Evolutionary conservation across 768 basidiomycete genomes (phyloP).

Genomic region (Fistulinella prunicolor): DNA sequence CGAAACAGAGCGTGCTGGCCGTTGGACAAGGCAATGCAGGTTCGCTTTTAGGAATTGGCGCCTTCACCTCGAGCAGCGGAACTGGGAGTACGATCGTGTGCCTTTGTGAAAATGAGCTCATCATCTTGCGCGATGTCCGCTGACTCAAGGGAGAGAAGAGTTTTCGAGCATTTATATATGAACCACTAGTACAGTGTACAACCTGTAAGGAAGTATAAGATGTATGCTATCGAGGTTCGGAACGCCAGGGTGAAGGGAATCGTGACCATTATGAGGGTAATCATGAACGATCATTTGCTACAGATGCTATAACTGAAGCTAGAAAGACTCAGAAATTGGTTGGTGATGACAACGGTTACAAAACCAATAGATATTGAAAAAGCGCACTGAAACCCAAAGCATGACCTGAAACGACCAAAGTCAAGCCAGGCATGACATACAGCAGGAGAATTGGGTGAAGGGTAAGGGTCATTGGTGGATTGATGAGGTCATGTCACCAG

Average conservation of each 20-base stretch:
- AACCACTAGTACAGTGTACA: conserved; percentile 33
- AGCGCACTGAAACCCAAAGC: conserved; percentile 22
- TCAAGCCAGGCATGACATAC: conserved; percentile 7
- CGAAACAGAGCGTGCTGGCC: conserved; percentile 79
- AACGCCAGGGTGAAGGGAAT: conserved; percentile 27
- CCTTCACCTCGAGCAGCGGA: conserved; percentile 35
- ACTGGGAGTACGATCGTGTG: conserved; percentile 51
- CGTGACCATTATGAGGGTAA: conserved; percentile 33
- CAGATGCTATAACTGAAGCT: conserved; percentile 30
- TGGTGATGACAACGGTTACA: conserved; percentile 29
- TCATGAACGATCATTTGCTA: conserved; percentile 35
- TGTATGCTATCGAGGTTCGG: conserved; percentile 34
- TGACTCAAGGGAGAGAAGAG: conserved; percentile 12
- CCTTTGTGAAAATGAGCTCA: conserved; percentile 73
- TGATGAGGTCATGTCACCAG: conserved; percentile 33
- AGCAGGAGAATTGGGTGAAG: conserved; percentile 8
- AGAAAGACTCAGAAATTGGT: conserved; percentile 18
- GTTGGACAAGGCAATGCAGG: conserved; percentile 70
- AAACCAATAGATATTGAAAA: conserved; percentile 33
- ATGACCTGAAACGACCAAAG: conserved; percentile 12
- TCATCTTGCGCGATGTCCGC: conserved; percentile 48
- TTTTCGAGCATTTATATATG: conserved; percentile 23
- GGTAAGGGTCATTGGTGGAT: neutral
- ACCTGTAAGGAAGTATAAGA: conserved; percentile 36
- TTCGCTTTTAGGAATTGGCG: conserved; percentile 73